phyloP scores from a whole-genome alignment of 2,329 filamentous ascomycete species.

The Raffaelea deltoideospora region DNA sequence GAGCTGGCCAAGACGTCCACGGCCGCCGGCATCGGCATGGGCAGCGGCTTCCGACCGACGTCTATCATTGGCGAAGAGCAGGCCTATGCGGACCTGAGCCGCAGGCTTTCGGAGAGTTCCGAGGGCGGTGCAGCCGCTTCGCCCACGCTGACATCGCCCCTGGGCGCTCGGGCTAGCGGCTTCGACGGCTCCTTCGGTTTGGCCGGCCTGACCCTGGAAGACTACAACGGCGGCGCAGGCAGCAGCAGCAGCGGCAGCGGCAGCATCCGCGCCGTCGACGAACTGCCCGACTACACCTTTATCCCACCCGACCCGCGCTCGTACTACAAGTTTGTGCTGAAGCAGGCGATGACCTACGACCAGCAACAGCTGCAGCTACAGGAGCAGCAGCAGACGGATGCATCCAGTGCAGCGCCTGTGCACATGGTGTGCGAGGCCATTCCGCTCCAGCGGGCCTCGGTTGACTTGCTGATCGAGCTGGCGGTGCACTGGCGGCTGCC shows the following conservation, averaged over 20 bases:
- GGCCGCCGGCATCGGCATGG: slow-evolving; percentile 32
- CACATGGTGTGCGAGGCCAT: slow-evolving; percentile 4
- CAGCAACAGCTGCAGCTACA: slow-evolving; percentile 25
- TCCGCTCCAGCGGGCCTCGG: slow-evolving; percentile 61
- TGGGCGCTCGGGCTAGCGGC: slow-evolving; percentile 16
- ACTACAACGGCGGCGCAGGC: no score
- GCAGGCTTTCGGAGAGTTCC: slow-evolving; percentile 29
- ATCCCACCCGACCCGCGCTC: slow-evolving; percentile 72
- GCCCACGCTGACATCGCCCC: not conserved
- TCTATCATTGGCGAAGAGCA: slow-evolving; percentile 32
- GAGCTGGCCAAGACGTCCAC: slow-evolving; percentile 67
- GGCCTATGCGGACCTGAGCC: slow-evolving; percentile 36
- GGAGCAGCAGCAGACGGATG: no score
- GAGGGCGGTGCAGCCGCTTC: slow-evolving; percentile 11
- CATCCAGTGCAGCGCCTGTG: no score
- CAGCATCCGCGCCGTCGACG: slow-evolving; percentile 40
- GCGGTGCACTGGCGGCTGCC: slow-evolving; percentile 82
- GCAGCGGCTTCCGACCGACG: slow-evolving; percentile 38
- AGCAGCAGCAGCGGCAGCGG: slow-evolving; percentile 12
- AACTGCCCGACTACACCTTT: slow-evolving; percentile 66
- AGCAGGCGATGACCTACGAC: slow-evolving; percentile 57
- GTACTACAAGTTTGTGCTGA: slow-evolving; percentile 70
- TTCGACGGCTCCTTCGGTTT: slow-evolving; percentile 55
- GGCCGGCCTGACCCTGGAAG: slow-evolving; percentile 46
- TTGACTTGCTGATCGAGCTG: slow-evolving; percentile 72